These are phyloP conservation scores for Voacanga thouarsii DNA, from an alignment of 257 asterid genomes.

Conservation along the genomic window DNA sequence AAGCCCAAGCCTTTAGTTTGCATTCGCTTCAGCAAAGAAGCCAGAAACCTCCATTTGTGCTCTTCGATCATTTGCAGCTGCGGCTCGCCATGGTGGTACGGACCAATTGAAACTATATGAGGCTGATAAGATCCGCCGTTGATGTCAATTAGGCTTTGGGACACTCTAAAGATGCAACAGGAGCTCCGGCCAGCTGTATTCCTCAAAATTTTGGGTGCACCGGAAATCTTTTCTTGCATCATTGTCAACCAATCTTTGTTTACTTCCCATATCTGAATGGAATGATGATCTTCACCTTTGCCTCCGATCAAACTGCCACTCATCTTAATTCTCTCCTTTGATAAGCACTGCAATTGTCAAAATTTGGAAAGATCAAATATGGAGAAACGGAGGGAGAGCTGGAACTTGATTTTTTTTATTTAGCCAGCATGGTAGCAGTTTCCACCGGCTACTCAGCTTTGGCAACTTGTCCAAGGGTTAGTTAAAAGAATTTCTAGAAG, in stretches of 20 bases:
- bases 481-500: no score
- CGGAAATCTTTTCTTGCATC: constrained; percentile 58
- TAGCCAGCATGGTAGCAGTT: no score
- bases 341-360: no score
- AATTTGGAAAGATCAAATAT: no score
- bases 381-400: no score
- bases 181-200: constrained; percentile 68
- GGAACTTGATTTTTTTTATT: no score
- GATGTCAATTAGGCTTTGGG: constrained; percentile 58
- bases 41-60: constrained; percentile 85
- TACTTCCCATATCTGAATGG: constrained; percentile 45
- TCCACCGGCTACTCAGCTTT: no score
- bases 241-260: constrained; percentile 40
- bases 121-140: constrained; percentile 69
- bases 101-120: constrained; percentile 72
- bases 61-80: constrained; percentile 75
- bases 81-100: constrained; percentile 72
- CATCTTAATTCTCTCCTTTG: no score
- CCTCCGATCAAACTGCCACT: constrained; percentile 16
- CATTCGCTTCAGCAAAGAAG: constrained; percentile 43
- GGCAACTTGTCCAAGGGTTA: no score
- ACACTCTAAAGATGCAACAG: constrained; percentile 78
- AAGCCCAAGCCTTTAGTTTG: constrained; percentile 25
- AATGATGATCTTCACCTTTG: constrained; percentile 18
- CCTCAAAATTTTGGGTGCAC: constrained; percentile 62